Evolutionary conservation across 805 yeast genomes (phyloP).

Genomic region (Saccharomycodes ludwigii): DNA sequence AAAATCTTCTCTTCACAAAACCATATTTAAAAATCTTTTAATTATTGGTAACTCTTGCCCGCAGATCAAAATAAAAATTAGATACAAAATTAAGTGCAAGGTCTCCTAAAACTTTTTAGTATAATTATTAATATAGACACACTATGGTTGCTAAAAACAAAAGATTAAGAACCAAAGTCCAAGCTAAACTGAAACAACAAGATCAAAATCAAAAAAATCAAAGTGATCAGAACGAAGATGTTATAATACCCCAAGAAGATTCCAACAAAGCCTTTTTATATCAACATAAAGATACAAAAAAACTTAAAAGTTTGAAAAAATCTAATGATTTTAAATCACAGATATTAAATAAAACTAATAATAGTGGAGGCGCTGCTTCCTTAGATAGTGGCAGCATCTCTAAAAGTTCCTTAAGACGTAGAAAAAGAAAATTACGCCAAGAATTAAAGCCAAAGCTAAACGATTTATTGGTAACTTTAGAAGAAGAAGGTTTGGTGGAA

Average conservation of each 20-base stretch:
- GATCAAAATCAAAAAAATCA: slow-evolving; percentile 2
- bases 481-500: slow-evolving; percentile 18
- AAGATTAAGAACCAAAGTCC: slow-evolving; percentile 31
- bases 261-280: slow-evolving; percentile 39
- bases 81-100: too few species aligned
- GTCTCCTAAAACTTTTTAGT: too few species aligned
- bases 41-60: too few species aligned
- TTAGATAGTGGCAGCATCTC: slow-evolving; percentile 34
- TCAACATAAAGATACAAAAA: slow-evolving; percentile 39
- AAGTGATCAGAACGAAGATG: slow-evolving; percentile 3
- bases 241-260: slow-evolving; percentile 20
- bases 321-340: slow-evolving; percentile 27
- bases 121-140: too few species aligned
- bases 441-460: slow-evolving; percentile 55
- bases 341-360: slow-evolving; percentile 24
- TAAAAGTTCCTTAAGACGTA: slow-evolving; percentile 51
- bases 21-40: too few species aligned
- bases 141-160: slow-evolving; percentile 35
- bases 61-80: too few species aligned
- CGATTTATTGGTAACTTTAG: slow-evolving; percentile 46
- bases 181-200: slow-evolving; percentile 6
- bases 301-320: slow-evolving; percentile 34
- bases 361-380: slow-evolving; percentile 9
- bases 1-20: too few species aligned
- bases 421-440: slow-evolving; percentile 51